phyloP scores from a whole-genome alignment of 768 basidiomycete genomes.

The Mycena rebaudengoi region DNA sequence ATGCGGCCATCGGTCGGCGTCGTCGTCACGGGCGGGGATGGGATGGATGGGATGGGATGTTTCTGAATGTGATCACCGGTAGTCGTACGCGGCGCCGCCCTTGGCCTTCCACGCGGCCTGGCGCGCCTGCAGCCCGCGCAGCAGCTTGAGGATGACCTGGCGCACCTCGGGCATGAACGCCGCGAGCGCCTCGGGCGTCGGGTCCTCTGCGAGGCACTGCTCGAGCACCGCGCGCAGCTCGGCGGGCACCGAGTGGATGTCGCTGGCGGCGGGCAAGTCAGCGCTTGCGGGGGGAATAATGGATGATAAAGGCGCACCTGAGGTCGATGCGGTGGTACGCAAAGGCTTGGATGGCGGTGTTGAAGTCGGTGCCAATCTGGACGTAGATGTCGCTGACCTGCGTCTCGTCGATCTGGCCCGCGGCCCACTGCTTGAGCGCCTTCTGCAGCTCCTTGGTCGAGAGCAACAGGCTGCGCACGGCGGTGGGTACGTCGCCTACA shows the following conservation, averaged over 20 bases:
- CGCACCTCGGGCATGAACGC: constrained; percentile 85
- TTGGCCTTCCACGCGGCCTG: constrained; percentile 56
- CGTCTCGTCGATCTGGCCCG: constrained; percentile 62
- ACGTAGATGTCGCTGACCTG: constrained; percentile 93
- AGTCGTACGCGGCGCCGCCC: not conserved
- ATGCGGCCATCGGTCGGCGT: too few relatives aligned
- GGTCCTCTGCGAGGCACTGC: constrained; percentile 76
- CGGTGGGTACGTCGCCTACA: constrained; percentile 60
- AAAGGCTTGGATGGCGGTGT: constrained; percentile 80
- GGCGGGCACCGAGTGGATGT: constrained; percentile 67
- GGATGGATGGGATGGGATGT: too few relatives aligned
- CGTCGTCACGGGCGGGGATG: too few relatives aligned
- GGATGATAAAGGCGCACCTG: constrained; percentile 57
- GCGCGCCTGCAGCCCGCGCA: constrained; percentile 84
- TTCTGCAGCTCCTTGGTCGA: constrained; percentile 88
- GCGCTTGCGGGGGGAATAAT: not conserved
- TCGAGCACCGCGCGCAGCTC: constrained; percentile 76
- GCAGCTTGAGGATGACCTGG: constrained; percentile 79
- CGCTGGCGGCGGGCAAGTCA: constrained; percentile 46
- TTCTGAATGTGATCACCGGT: constrained; percentile 15
- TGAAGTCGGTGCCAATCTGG: constrained; percentile 89
- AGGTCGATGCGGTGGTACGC: constrained; percentile 76
- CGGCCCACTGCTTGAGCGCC: constrained; percentile 73
- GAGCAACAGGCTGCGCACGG: constrained; percentile 75
- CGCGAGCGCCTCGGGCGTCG: constrained; percentile 74